Evolutionary conservation across 2,329 filamentous ascomycete species (phyloP).

Genomic region (Fusarium tanahbumbuense): DNA sequence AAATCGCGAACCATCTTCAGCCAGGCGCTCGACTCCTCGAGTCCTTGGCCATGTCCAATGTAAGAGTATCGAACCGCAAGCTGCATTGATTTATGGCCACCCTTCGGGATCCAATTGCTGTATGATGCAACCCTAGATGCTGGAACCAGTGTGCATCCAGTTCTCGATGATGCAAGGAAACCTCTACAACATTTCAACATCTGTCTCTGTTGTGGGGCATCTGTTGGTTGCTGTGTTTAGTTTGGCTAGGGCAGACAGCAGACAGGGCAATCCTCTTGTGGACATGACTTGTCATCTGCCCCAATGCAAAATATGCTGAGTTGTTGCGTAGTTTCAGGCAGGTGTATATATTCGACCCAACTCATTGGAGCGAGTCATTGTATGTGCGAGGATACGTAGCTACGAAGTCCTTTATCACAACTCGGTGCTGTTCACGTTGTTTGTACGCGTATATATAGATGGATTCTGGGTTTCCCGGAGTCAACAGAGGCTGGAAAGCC

Average conservation of each 20-base stretch:
- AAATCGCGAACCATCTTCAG: background rate
- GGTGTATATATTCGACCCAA: background rate
- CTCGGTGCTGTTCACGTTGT: background rate
- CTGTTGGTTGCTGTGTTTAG: slow-evolving; percentile 34
- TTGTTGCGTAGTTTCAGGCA: background rate
- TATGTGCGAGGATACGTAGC: background rate
- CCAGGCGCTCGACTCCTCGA: background rate
- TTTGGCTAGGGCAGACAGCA: slow-evolving; percentile 15
- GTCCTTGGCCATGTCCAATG: background rate
- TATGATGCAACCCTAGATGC: background rate
- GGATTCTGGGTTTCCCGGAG: slow-evolving; percentile 24
- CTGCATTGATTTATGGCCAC: background rate
- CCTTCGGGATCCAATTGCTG: background rate
- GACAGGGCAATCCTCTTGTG: slow-evolving; percentile 29
- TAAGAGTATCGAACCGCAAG: background rate
- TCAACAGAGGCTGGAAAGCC: slow-evolving; percentile 13
- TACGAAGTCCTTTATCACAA: background rate
- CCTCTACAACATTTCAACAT: background rate
- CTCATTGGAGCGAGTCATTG: background rate
- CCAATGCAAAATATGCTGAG: background rate
- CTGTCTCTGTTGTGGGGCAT: slow-evolving; percentile 30
- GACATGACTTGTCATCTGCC: slow-evolving; percentile 39
- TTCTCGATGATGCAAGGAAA: slow-evolving; percentile 4
- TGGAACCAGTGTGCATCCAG: background rate
- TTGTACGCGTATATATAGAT: background rate